Conservation (phyloP, 371 early-diverging fungal species). For the Smittium culicis region DNA sequence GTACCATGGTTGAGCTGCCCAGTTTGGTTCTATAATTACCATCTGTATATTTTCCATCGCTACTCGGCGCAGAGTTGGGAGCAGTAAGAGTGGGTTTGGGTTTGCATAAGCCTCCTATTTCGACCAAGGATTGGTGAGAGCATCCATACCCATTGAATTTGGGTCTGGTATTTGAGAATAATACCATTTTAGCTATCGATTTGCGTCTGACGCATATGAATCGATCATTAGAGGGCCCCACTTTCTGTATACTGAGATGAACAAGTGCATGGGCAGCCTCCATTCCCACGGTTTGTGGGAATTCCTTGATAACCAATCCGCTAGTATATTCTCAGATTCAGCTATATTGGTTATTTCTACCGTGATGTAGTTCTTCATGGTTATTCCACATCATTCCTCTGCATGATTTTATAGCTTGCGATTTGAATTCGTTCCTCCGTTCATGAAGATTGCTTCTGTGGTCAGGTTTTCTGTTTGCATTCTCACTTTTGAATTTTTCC, state of each 20-base stretch:
- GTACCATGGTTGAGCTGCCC: background rate
- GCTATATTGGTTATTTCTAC: background rate
- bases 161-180: background rate
- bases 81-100: background rate
- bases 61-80: background rate
- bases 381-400: background rate
- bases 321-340: background rate
- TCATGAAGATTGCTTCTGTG: background rate
- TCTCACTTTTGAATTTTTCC: background rate
- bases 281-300: background rate
- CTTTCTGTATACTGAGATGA: background rate
- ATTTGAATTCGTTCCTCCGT: background rate
- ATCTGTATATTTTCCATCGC: background rate
- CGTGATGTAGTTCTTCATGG: background rate
- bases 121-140: background rate
- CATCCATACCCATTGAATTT: background rate
- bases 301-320: background rate
- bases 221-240: background rate
- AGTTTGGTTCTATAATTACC: background rate
- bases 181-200: background rate
- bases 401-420: background rate
- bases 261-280: background rate
- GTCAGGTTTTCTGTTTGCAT: background rate
- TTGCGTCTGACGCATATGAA: background rate
- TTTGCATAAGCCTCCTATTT: background rate